Percentiles rank a stretch among this genome's conserved stretches.
phyloP scores from a whole-genome alignment of 179 eudicot genomes.

The Drosera spatulata region DNA sequence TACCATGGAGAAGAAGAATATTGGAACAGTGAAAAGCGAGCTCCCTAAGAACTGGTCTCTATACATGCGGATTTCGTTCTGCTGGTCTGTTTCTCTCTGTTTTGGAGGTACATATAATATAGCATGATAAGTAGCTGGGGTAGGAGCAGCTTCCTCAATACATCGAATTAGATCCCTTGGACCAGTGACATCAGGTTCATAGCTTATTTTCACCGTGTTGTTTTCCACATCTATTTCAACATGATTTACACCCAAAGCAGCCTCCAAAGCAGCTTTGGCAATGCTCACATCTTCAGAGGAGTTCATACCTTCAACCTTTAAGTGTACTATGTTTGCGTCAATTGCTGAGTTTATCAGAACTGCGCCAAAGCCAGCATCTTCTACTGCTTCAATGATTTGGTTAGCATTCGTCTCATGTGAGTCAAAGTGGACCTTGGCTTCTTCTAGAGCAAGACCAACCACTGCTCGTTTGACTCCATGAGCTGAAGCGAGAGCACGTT shows the following conservation, averaged over 20 bases:
- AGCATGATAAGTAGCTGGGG: slow-evolving; percentile 40
- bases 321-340: slow-evolving; percentile 48
- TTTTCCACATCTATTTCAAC: slow-evolving; percentile 52
- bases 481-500: slow-evolving; percentile 38
- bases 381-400: slow-evolving; percentile 45
- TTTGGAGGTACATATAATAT: slow-evolving; percentile 52
- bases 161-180: slow-evolving; percentile 77
- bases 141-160: slow-evolving; percentile 50
- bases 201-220: slow-evolving; percentile 43
- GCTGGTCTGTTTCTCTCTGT: slow-evolving; percentile 45
- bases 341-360: slow-evolving; percentile 63
- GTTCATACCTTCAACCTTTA: slow-evolving; percentile 53
- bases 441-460: slow-evolving; percentile 86
- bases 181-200: slow-evolving; percentile 72
- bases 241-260: slow-evolving; percentile 76
- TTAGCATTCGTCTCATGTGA: slow-evolving; percentile 34
- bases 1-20: slow-evolving; percentile 85
- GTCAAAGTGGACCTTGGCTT: slow-evolving; percentile 72
- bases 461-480: slow-evolving; percentile 68
- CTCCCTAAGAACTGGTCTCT: slow-evolving; percentile 72
- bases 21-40: slow-evolving; percentile 73
- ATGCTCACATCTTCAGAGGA: slow-evolving; percentile 36
- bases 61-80: slow-evolving; percentile 55
- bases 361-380: slow-evolving; percentile 68
- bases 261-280: slow-evolving; percentile 48